phyloP scores from a whole-genome alignment of 805 yeast genomes.

The Komagataella populi region DNA sequence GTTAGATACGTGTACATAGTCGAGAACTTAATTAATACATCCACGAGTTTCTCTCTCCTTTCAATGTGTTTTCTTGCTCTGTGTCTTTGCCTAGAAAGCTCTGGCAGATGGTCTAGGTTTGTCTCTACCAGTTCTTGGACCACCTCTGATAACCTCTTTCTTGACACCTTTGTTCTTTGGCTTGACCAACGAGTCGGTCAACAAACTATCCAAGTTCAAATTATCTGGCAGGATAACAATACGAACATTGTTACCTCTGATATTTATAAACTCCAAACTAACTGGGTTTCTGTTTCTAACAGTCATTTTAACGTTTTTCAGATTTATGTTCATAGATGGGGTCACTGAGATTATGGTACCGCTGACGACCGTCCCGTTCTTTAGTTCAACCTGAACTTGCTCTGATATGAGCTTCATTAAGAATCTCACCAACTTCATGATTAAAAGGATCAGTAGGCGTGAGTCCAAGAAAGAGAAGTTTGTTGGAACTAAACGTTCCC shows the following conservation, averaged over 20 bases:
- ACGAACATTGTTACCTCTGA: constrained; percentile 83
- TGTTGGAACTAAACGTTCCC: not conserved
- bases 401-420: constrained; percentile 78
- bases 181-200: constrained; percentile 35
- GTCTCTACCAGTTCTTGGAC: constrained; percentile 1
- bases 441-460: not conserved
- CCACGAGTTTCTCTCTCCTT: not conserved
- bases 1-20: not conserved
- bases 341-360: constrained; percentile 80
- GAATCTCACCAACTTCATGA: constrained; percentile 60
- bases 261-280: constrained; percentile 61
- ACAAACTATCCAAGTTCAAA: constrained; percentile 52
- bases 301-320: constrained; percentile 71
- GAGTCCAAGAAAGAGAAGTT: not conserved
- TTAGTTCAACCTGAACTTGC: constrained; percentile 80
- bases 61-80: not conserved
- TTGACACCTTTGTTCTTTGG: constrained; percentile 19
- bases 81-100: not conserved
- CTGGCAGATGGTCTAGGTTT: constrained; percentile 1
- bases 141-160: constrained; percentile 1
- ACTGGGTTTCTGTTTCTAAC: constrained; percentile 58
- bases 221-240: constrained; percentile 79
- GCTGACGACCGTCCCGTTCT: constrained; percentile 77
- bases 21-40: not conserved
- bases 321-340: constrained; percentile 80